Conservation (phyloP, 1,284 basidiomycete genomes). For the Gymnopus androsaceus region DNA sequence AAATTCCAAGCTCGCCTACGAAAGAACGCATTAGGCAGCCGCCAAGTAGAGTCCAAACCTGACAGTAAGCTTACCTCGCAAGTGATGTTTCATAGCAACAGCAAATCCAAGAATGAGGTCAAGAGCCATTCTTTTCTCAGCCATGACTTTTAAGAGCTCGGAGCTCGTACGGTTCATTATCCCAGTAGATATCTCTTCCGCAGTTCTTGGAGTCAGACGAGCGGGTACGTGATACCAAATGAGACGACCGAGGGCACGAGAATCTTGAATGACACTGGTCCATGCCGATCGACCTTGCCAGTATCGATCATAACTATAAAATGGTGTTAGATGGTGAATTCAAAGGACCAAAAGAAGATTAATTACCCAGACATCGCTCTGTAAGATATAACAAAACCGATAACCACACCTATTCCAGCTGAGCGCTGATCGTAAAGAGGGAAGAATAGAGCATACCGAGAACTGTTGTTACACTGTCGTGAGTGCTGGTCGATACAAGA, state of each 20-base stretch:
- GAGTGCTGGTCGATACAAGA: no score
- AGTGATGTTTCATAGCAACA: slow-evolving; percentile 63
- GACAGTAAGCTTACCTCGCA: slow-evolving; percentile 44
- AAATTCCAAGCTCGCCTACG: slow-evolving; percentile 54
- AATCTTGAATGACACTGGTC: slow-evolving; percentile 57
- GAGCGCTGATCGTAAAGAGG: no score
- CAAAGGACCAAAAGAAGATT: slow-evolving; percentile 34
- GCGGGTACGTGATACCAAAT: slow-evolving; percentile 35
- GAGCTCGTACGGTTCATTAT: slow-evolving; percentile 29
- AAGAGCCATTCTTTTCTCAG: slow-evolving; percentile 60
- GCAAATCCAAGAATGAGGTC: slow-evolving; percentile 56
- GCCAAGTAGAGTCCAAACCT: background rate
- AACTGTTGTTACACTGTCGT: no score
- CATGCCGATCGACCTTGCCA: slow-evolving; percentile 61
- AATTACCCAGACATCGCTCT: slow-evolving; percentile 59
- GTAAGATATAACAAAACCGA: slow-evolving; percentile 72
- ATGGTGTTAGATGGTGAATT: slow-evolving; percentile 49
- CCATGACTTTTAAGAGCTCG: slow-evolving; percentile 55
- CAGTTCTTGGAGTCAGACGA: background rate
- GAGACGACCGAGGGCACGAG: slow-evolving; percentile 52
- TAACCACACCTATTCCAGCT: slow-evolving; percentile 56
- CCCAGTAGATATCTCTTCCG: slow-evolving; percentile 30
- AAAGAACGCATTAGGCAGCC: background rate
- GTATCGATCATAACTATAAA: slow-evolving; percentile 40
- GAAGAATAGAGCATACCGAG: background rate